Percentiles rank a stretch among this genome's conserved stretches.
Conservation (phyloP, 768 basidiomycete species). For the Suillus alpinus region DNA sequence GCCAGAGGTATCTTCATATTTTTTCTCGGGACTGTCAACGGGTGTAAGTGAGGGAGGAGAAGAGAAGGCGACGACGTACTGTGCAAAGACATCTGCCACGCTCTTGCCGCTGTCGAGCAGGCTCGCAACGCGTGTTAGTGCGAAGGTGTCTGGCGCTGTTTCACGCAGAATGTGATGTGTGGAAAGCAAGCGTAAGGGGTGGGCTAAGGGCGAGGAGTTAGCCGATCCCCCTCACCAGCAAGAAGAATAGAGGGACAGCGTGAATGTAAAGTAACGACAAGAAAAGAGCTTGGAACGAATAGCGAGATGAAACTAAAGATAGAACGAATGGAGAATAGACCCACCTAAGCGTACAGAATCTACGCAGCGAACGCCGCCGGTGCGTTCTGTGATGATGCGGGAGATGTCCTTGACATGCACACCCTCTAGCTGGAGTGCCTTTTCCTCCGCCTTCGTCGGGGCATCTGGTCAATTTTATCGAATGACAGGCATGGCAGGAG, state of each 20-base stretch:
- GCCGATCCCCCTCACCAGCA: neutral
- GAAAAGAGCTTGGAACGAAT: neutral
- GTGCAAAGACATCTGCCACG: constrained; percentile 44
- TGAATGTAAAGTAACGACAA: neutral
- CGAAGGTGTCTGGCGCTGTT: constrained; percentile 66
- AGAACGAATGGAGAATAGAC: neutral
- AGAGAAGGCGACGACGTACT: constrained; percentile 32
- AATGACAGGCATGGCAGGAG: constrained; percentile 31
- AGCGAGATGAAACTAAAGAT: neutral
- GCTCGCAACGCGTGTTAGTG: constrained; percentile 67
- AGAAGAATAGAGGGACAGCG: neutral
- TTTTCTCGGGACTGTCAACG: constrained; percentile 22
- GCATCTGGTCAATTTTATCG: constrained; percentile 32
- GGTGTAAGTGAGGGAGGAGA: neutral
- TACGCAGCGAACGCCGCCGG: neutral
- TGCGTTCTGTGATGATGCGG: constrained; percentile 1
- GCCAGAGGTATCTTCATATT: constrained; percentile 65
- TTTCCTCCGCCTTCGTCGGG: constrained; percentile 31
- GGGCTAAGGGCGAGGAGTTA: neutral
- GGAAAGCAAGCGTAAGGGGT: constrained; percentile 37
- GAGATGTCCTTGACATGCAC: constrained; percentile 32
- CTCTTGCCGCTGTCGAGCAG: constrained; percentile 66
- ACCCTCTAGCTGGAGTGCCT: constrained; percentile 23
- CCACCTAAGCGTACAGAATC: constrained; percentile 3
- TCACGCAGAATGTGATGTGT: constrained; percentile 77